phyloP scores from a whole-genome alignment of 2,329 filamentous ascomycete species.

The Alternaria consortialis region DNA sequence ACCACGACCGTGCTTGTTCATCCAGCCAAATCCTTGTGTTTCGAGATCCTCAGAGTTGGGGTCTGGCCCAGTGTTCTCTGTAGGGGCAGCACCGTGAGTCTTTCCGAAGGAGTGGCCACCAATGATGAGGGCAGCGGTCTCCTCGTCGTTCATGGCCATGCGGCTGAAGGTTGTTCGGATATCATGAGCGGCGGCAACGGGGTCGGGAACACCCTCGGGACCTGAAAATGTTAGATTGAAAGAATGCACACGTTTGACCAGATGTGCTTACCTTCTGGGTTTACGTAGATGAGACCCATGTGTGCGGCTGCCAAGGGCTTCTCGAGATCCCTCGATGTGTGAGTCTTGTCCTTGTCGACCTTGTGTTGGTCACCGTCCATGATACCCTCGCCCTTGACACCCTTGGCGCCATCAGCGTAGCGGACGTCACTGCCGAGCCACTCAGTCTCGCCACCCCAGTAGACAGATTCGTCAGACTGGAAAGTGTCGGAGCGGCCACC shows the following conservation, averaged over 20 bases:
- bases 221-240: conserved; percentile 52
- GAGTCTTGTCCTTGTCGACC: conserved; percentile 47
- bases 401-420: conserved; percentile 64
- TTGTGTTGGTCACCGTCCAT: conserved; percentile 46
- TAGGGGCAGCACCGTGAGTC: conserved; percentile 76
- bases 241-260: not conserved
- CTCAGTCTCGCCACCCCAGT: conserved; percentile 80
- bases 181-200: conserved; percentile 72
- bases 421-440: conserved; percentile 79
- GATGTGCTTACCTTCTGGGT: conserved; percentile 65
- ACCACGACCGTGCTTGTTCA: conserved; percentile 69
- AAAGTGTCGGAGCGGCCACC: conserved; percentile 76
- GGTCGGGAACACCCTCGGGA: conserved; percentile 75
- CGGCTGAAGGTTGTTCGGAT: conserved; percentile 78
- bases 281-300: conserved; percentile 84
- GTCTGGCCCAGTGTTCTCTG: conserved; percentile 71
- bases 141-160: conserved; percentile 86
- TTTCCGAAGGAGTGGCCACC: conserved; percentile 84
- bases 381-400: conserved; percentile 53
- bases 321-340: conserved; percentile 69
- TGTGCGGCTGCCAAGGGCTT: conserved; percentile 72
- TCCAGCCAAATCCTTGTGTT: conserved; percentile 77
- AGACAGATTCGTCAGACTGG: conserved; percentile 78
- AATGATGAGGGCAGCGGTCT: conserved; percentile 81
- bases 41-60: conserved; percentile 72